These are phyloP conservation scores for Sugiyamaella lignohabitans DNA, from an alignment of 805 yeast species.

Conservation along the genomic window DNA sequence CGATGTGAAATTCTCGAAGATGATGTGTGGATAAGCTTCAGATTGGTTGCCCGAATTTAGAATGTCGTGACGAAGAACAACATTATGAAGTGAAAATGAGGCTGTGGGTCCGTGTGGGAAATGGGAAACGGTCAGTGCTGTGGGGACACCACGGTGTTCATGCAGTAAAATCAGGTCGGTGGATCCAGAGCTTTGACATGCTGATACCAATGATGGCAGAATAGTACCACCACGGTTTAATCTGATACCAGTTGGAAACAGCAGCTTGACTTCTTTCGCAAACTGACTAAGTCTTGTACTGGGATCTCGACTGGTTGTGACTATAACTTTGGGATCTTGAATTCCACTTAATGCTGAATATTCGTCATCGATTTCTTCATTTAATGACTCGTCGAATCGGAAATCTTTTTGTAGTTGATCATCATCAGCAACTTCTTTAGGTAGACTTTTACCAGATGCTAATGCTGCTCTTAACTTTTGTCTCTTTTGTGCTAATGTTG, in stretches of 20 bases:
- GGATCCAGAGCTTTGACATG: constrained; percentile 73
- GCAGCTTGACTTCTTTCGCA: constrained; percentile 80
- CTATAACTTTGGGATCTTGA: constrained; percentile 81
- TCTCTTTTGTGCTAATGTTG: constrained; percentile 76
- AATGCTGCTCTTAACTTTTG: constrained; percentile 80
- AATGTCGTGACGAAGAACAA: constrained; percentile 88
- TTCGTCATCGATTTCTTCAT: constrained; percentile 76
- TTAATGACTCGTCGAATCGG: constrained; percentile 76
- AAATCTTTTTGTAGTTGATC: constrained; percentile 70
- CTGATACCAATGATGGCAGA: constrained; percentile 74
- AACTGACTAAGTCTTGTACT: constrained; percentile 80
- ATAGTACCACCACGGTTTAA: constrained; percentile 91
- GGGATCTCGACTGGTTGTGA: constrained; percentile 92
- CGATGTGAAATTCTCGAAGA: constrained; percentile 83
- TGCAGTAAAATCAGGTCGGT: constrained; percentile 82
- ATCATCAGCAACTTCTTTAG: constrained; percentile 89
- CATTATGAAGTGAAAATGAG: constrained; percentile 89
- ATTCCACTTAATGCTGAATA: constrained; percentile 82
- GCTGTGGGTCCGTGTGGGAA: constrained; percentile 98
- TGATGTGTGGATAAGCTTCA: constrained; percentile 89
- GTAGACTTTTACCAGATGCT: constrained; percentile 84
- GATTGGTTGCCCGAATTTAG: constrained; percentile 78
- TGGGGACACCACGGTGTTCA: constrained; percentile 98
- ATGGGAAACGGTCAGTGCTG: constrained; percentile 85
- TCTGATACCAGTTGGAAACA: constrained; percentile 85